phyloP scores from a whole-genome alignment of 345 rosid genomes.

The Rhizophora apiculata region DNA sequence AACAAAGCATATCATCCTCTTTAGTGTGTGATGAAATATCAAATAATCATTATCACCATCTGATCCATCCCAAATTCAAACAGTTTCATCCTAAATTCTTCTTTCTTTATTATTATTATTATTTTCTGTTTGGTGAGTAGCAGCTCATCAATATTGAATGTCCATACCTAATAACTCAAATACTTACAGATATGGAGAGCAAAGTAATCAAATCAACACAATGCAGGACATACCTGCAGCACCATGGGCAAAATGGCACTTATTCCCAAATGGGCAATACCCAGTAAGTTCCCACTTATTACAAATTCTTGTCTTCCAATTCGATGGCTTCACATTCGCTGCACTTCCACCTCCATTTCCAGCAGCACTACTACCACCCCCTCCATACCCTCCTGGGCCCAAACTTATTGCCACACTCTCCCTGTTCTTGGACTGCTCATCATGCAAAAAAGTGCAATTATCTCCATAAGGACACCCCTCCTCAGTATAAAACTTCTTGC shows the following conservation, averaged over 20 bases:
- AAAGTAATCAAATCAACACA: not conserved
- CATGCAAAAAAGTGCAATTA: slow-evolving; percentile 80
- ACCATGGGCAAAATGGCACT: slow-evolving; percentile 98
- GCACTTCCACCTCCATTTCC: slow-evolving; percentile 33
- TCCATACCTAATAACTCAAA: not conserved
- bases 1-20: no score
- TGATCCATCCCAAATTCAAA: no score
- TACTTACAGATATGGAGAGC: not conserved
- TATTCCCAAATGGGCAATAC: slow-evolving; percentile 90
- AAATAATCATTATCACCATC: no score
- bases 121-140: no score
- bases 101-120: no score
- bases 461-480: slow-evolving; percentile 99
- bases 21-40: no score
- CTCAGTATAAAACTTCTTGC: slow-evolving; percentile 92
- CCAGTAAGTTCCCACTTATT: slow-evolving; percentile 98
- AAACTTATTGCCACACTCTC: slow-evolving; percentile 94
- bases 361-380: slow-evolving; percentile 35
- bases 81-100: no score
- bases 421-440: slow-evolving; percentile 87
- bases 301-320: slow-evolving; percentile 97
- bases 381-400: slow-evolving; percentile 85
- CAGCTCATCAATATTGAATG: slow-evolving; percentile 1
- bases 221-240: slow-evolving; percentile 50
- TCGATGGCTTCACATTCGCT: slow-evolving; percentile 68